Conservation (phyloP, 257 asterid species). For the Solanum piurae region DNA sequence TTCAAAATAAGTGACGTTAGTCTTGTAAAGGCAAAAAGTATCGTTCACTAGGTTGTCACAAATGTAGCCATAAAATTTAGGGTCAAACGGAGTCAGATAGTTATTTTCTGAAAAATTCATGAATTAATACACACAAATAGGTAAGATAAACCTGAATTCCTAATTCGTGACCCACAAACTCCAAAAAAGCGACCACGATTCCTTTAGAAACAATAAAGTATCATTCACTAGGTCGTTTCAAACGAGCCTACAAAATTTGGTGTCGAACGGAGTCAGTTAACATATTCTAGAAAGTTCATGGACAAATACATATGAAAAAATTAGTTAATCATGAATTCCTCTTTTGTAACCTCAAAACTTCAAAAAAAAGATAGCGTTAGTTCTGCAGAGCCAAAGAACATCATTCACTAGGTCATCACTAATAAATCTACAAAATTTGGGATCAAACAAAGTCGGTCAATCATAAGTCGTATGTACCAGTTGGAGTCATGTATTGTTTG, state of each 20-base stretch:
- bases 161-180: neutral
- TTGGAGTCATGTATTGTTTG: too few species aligned
- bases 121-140: neutral
- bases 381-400: neutral
- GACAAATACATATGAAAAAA: too few species aligned
- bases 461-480: too few species aligned
- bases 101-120: too few species aligned
- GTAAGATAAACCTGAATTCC: neutral
- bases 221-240: neutral
- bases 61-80: neutral
- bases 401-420: neutral
- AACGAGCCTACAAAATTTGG: neutral
- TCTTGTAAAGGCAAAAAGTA: neutral
- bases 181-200: fast-evolving
- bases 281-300: too few species aligned
- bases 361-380: too few species aligned
- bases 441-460: neutral
- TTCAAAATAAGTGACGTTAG: neutral
- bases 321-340: neutral
- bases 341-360: neutral
- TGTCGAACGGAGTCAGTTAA: neutral
- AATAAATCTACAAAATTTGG: neutral
- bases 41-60: neutral
- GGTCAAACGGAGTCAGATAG: neutral
- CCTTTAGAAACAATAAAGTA: neutral